These are phyloP conservation scores for Schizonepeta tenuifolia DNA, from an alignment of 257 asterid genomes.

Conservation along the genomic window DNA sequence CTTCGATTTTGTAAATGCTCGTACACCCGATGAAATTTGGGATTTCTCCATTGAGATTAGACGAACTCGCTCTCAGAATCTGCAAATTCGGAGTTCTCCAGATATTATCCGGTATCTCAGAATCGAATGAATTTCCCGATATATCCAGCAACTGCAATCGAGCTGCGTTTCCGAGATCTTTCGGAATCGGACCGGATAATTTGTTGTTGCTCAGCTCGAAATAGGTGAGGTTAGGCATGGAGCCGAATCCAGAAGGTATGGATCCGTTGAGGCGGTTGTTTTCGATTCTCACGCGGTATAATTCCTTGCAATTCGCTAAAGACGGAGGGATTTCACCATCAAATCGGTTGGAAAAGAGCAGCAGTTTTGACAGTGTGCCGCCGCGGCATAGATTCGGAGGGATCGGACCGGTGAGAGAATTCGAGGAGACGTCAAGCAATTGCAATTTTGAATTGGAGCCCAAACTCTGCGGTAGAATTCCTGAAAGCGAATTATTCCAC, in stretches of 20 bases:
- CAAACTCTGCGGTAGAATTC: constrained; percentile 63
- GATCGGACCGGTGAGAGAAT: constrained; percentile 67
- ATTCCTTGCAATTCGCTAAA: constrained; percentile 65
- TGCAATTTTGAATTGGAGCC: constrained; percentile 73
- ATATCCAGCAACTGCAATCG: constrained; percentile 60
- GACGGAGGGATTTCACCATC: constrained; percentile 65
- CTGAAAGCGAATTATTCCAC: constrained; percentile 89
- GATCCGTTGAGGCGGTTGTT: constrained; percentile 78
- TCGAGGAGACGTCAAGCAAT: constrained; percentile 78
- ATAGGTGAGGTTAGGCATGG: constrained; percentile 64
- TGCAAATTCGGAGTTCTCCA: constrained; percentile 76
- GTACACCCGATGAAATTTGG: constrained; percentile 79
- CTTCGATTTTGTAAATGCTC: constrained; percentile 63
- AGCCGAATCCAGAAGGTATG: constrained; percentile 78
- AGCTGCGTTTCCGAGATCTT: constrained; percentile 66
- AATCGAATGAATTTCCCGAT: constrained; percentile 60
- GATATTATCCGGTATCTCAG: constrained; percentile 60
- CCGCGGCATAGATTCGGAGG: constrained; percentile 77
- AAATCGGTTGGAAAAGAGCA: constrained; percentile 75
- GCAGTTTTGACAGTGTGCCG: constrained; percentile 51
- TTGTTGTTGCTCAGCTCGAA: constrained; percentile 70
- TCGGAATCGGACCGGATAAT: constrained; percentile 69
- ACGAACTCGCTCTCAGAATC: constrained; percentile 59
- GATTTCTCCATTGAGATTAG: constrained; percentile 55
- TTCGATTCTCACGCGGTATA: constrained; percentile 67